Percentiles rank a stretch among this genome's conserved stretches.
Conservation (phyloP, 495 filamentous ascomycete genomes). For the Lindgomyces ingoldianus region DNA sequence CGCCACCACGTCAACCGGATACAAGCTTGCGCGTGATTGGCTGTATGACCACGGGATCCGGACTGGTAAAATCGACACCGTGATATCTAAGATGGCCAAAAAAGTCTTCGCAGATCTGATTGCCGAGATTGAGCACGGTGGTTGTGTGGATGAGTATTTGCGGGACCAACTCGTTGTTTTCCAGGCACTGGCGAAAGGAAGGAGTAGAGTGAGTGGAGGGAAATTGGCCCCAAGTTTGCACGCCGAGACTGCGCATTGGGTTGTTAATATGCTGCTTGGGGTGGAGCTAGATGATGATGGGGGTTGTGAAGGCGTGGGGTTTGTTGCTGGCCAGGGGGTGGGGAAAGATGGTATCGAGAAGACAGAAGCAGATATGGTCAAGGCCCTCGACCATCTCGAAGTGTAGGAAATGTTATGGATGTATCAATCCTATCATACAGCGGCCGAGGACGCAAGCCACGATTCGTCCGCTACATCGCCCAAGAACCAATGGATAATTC, state of each 20-base stretch:
- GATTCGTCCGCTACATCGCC: not conserved
- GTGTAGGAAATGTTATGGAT: not conserved
- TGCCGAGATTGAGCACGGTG: constrained; percentile 56
- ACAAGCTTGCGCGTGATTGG: constrained; percentile 67
- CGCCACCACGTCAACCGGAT: constrained; percentile 61
- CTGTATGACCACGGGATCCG: constrained; percentile 54
- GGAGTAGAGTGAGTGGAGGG: constrained; percentile 44
- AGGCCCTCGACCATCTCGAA: constrained; percentile 1
- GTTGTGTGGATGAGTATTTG: constrained; percentile 68
- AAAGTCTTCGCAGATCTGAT: constrained; percentile 60
- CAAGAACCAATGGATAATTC: too few relatives aligned
- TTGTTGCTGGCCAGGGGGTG: not conserved
- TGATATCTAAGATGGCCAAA: constrained; percentile 44
- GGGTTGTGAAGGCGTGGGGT: constrained; percentile 52
- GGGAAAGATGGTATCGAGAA: not conserved
- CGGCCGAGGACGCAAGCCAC: not conserved
- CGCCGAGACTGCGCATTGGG: constrained; percentile 75
- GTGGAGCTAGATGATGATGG: constrained; percentile 56
- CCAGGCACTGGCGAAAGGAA: constrained; percentile 68
- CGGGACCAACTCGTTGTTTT: constrained; percentile 83
- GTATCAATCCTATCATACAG: not conserved
- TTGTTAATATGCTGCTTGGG: constrained; percentile 58
- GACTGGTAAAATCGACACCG: constrained; percentile 18
- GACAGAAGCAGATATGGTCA: constrained; percentile 3
- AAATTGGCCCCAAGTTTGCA: constrained; percentile 50